These are phyloP conservation scores for Starmerella kuoi DNA, from an alignment of 805 yeast species.

Conservation along the genomic window DNA sequence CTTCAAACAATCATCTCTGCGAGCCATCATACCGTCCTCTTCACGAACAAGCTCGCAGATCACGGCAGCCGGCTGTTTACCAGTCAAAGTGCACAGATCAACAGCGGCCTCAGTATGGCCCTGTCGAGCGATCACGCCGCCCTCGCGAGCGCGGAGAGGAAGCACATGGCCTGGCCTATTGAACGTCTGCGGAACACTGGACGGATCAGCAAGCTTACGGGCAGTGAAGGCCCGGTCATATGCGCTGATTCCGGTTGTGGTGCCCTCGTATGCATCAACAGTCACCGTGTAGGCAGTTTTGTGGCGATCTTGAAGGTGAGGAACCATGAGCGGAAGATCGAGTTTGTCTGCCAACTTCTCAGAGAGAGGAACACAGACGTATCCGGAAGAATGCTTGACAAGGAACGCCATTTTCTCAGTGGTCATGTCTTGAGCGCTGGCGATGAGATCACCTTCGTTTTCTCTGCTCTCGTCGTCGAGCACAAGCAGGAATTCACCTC, in stretches of 20 bases:
- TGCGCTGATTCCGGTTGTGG: slow-evolving; percentile 95
- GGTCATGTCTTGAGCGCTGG: slow-evolving; percentile 75
- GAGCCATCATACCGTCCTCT: slow-evolving; percentile 90
- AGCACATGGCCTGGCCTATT: slow-evolving; percentile 88
- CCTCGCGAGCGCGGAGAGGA: slow-evolving; percentile 83
- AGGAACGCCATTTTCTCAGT: slow-evolving; percentile 87
- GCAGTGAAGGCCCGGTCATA: slow-evolving; percentile 85
- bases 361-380: slow-evolving; percentile 82
- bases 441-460: slow-evolving; percentile 92
- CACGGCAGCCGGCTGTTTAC: slow-evolving; percentile 73
- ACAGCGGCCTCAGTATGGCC: slow-evolving; percentile 99
- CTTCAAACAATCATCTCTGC: slow-evolving; percentile 69
- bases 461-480: slow-evolving; percentile 95
- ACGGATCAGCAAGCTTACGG: slow-evolving; percentile 50
- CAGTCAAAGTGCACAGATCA: slow-evolving; percentile 66
- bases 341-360: slow-evolving; percentile 66
- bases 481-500: slow-evolving; percentile 81
- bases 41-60: slow-evolving; percentile 91
- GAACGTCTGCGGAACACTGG: slow-evolving; percentile 49
- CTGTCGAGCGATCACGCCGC: slow-evolving; percentile 64
- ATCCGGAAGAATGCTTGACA: slow-evolving; percentile 65
- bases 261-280: slow-evolving; percentile 72
- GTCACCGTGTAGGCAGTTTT: slow-evolving; percentile 96
- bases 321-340: slow-evolving; percentile 67
- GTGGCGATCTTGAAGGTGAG: slow-evolving; percentile 62